Conservation (phyloP, 108 stramenopile species). For the Skeletonema tropicum region DNA sequence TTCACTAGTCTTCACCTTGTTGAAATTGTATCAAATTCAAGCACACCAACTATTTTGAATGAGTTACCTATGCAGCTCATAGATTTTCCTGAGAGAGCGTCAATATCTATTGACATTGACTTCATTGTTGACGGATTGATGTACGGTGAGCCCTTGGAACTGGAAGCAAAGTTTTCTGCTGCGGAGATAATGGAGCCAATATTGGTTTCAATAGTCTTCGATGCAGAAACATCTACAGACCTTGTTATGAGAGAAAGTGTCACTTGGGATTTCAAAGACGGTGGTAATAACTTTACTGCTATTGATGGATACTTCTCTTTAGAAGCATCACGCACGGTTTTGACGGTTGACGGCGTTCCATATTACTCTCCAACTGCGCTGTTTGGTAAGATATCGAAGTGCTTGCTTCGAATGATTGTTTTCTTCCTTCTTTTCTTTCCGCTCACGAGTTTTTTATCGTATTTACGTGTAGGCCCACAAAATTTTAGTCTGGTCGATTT, state of each 20-base stretch:
- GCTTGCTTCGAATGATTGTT: not conserved
- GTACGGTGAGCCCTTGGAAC: not conserved
- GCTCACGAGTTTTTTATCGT: not conserved
- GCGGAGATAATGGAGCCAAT: not conserved
- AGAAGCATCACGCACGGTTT: not conserved
- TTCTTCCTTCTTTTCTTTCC: not conserved
- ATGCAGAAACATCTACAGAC: not conserved
- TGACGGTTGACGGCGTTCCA: not conserved
- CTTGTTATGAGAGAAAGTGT: not conserved
- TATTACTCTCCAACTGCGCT: not conserved
- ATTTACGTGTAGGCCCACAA: not conserved
- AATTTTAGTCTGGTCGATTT: not conserved
- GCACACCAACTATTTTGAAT: not conserved
- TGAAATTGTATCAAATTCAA: not conserved
- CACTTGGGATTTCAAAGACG: conserved; percentile 1
- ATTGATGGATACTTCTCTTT: not conserved
- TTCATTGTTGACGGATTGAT: conserved; percentile 2
- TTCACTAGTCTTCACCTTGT: not conserved
- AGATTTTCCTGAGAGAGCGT: not conserved
- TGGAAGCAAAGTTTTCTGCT: not conserved
- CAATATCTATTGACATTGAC: not conserved
- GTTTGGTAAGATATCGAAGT: not conserved
- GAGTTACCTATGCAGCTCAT: not conserved
- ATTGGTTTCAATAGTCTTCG: not conserved
- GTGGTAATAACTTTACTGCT: not conserved